Evolutionary conservation across 257 asterid species (phyloP).

Genomic region (Jaltomata sinuosa): DNA sequence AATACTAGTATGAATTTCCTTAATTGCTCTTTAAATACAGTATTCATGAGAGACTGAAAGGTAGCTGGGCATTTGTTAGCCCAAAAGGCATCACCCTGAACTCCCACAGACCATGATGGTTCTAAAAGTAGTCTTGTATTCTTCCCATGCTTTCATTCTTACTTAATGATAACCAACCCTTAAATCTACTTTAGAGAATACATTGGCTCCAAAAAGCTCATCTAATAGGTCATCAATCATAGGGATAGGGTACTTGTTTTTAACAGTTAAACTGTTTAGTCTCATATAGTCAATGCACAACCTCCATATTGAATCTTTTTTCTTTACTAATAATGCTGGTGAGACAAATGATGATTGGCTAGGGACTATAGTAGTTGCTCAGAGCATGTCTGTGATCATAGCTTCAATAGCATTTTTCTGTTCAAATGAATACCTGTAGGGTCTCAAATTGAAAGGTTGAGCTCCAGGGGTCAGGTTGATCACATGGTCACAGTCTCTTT

Average conservation of each 20-base stretch:
- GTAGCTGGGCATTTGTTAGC: too few species aligned
- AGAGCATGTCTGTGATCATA: too few species aligned
- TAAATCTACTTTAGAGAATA: neutral
- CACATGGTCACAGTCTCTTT: neutral
- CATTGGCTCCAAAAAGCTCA: neutral
- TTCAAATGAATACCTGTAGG: neutral
- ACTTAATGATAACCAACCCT: too few species aligned
- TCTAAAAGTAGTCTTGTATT: too few species aligned
- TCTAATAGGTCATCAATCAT: neutral
- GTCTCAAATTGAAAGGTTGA: neutral
- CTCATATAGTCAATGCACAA: neutral
- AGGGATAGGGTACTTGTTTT: neutral
- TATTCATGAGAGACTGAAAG: too few species aligned
- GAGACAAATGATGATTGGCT: neutral
- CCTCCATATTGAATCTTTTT: neutral
- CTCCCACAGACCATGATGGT: too few species aligned
- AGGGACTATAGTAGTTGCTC: neutral
- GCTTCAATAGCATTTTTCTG: too few species aligned
- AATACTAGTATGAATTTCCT: too few species aligned
- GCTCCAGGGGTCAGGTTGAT: neutral
- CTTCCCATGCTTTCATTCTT: too few species aligned
- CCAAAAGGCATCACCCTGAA: too few species aligned
- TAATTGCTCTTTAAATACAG: too few species aligned
- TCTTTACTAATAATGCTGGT: neutral
- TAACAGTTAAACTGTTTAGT: too few species aligned